Evolutionary conservation across 2,329 filamentous ascomycete genomes (phyloP).

Genomic region (Penicillium verrucosum): DNA sequence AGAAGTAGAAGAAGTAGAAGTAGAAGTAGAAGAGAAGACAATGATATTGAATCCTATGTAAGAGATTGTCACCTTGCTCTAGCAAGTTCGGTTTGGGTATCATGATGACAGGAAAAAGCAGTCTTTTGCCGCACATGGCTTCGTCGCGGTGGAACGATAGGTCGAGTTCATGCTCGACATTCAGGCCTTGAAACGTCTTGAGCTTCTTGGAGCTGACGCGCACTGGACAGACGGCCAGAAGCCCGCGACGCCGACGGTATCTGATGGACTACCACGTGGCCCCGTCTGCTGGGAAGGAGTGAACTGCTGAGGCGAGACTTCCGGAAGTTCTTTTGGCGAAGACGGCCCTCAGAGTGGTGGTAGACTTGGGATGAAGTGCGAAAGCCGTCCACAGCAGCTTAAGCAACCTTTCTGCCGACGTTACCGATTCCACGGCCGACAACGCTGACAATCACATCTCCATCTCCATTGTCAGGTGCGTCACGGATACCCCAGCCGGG

Average conservation of each 20-base stretch:
- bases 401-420: conserved; percentile 83
- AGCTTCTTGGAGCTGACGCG: conserved; percentile 4
- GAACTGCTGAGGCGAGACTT: neutral
- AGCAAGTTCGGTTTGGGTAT: conserved; percentile 7
- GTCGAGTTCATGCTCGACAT: conserved; percentile 5
- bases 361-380: conserved; percentile 2
- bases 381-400: conserved; percentile 24
- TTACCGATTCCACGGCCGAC: conserved; percentile 94
- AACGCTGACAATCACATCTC: conserved; percentile 80
- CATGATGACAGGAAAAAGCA: conserved; percentile 4
- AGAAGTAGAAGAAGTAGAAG: neutral
- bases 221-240: conserved; percentile 8
- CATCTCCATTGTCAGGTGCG: conserved; percentile 59
- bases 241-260: conserved; percentile 2
- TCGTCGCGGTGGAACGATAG: neutral
- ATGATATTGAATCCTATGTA: conserved; percentile 6
- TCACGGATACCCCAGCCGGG: conserved; percentile 88
- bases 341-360: neutral
- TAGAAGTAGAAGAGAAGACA: neutral
- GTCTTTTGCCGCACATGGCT: conserved; percentile 3
- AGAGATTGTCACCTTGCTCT: conserved; percentile 5
- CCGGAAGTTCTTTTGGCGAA: neutral
- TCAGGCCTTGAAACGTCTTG: neutral
- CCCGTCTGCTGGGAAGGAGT: neutral
- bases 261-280: conserved; percentile 1